These are phyloP conservation scores for Ceratocystis cacaofunesta DNA, from an alignment of 2,329 filamentous ascomycete species.

Conservation along the genomic window DNA sequence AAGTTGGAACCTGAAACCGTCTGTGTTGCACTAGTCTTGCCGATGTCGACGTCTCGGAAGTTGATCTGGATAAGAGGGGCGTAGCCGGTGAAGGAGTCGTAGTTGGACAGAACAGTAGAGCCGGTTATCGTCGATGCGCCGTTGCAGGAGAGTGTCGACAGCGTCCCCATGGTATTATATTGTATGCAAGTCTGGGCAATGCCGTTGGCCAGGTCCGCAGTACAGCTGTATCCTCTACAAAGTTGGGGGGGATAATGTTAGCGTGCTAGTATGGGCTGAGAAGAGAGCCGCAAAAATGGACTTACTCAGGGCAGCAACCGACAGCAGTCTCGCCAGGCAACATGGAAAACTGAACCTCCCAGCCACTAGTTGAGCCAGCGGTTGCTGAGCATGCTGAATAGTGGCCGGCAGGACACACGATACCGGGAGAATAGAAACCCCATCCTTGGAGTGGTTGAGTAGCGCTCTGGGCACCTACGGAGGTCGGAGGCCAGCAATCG, in stretches of 20 bases:
- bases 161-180: conserved; percentile 17
- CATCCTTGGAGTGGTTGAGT: conserved; percentile 18
- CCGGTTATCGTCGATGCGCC: conserved; percentile 8
- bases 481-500: conserved; percentile 13
- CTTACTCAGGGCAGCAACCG: conserved; percentile 25
- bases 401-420: conserved; percentile 24
- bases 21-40: conserved; percentile 10
- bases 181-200: conserved; percentile 16
- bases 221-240: conserved; percentile 18
- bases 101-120: conserved; percentile 9
- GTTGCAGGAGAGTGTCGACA: conserved; percentile 16
- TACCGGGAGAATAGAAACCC: conserved; percentile 26
- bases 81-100: conserved; percentile 7
- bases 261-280: conserved; percentile 7
- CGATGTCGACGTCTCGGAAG: conserved; percentile 20
- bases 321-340: conserved; percentile 22
- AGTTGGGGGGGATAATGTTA: neutral
- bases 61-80: conserved; percentile 25
- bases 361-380: conserved; percentile 19
- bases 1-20: neutral
- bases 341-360: conserved; percentile 22
- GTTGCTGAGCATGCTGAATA: conserved; percentile 23
- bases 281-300: conserved; percentile 9
- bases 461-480: conserved; percentile 1
- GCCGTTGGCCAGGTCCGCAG: conserved; percentile 19